A percentile compares a stretch with the other conserved stretches of the same genome.
phyloP scores from a whole-genome alignment of 192 early-diverging fungal genomes.

The Umbelopsis sp. region DNA sequence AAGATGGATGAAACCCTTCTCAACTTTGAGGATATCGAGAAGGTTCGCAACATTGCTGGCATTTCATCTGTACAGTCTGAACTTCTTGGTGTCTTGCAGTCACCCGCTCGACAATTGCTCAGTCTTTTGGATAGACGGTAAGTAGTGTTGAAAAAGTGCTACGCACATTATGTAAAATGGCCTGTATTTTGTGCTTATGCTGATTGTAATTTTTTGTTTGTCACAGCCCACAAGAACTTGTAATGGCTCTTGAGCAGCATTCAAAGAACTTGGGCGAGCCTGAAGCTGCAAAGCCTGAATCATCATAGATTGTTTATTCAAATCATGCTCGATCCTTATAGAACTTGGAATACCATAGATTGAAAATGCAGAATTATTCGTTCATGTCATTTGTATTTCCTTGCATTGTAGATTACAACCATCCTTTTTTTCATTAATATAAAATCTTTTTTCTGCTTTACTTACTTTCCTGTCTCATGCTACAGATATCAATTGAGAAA shows the following conservation, averaged over 20 bases:
- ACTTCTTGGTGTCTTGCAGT: conserved; percentile 44
- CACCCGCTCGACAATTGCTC: conserved; percentile 36
- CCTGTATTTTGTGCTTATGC: not conserved
- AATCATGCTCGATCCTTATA: not conserved
- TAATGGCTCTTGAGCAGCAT: conserved; percentile 8
- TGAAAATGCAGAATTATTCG: not conserved
- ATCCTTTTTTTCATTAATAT: conserved; percentile 3
- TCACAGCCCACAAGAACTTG: conserved; percentile 10
- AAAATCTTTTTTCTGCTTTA: not conserved
- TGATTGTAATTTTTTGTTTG: not conserved
- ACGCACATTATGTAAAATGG: not conserved
- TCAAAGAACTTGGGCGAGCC: conserved; percentile 10
- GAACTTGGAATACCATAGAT: conserved; percentile 5
- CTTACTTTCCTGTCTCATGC: too few species aligned
- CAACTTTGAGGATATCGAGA: conserved; percentile 50
- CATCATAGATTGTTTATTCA: not conserved
- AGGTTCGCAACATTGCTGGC: conserved; percentile 52
- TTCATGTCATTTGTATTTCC: conserved; percentile 5
- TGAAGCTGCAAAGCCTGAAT: not conserved
- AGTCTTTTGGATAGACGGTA: conserved; percentile 40
- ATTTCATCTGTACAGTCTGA: conserved; percentile 48
- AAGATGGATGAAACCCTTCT: conserved; percentile 56
- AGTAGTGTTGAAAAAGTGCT: not conserved
- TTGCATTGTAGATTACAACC: conserved; percentile 16
- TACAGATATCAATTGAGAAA: too few species aligned